These are phyloP conservation scores for Penicillium macrosclerotiorum DNA, from an alignment of 495 filamentous ascomycete species.

Conservation along the genomic window DNA sequence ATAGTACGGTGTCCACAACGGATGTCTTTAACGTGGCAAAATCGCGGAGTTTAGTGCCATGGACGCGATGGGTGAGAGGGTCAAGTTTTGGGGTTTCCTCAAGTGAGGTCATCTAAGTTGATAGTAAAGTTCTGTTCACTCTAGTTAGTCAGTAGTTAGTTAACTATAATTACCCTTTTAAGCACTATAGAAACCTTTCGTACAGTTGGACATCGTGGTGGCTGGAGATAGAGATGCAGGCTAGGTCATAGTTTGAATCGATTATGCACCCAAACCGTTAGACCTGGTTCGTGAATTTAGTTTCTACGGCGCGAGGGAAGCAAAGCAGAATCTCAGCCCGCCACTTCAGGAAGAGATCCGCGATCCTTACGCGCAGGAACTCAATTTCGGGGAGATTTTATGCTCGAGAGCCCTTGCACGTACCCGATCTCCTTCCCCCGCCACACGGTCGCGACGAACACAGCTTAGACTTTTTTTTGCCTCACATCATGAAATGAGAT, in stretches of 20 bases:
- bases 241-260: background rate
- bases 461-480: background rate
- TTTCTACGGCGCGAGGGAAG: background rate
- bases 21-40: slow-evolving; percentile 24
- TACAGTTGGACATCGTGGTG: slow-evolving; percentile 18
- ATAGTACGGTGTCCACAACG: slow-evolving; percentile 13
- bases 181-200: background rate
- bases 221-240: slow-evolving; percentile 4
- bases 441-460: too few species aligned
- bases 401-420: slow-evolving; percentile 4
- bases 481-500: background rate
- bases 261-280: slow-evolving; percentile 13
- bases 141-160: too few species aligned
- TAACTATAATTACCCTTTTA: too few species aligned
- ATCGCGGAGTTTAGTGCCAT: slow-evolving; percentile 14
- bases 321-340: background rate
- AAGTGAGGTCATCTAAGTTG: background rate
- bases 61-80: background rate
- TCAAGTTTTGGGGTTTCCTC: background rate
- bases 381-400: background rate
- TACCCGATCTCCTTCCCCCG: too few species aligned
- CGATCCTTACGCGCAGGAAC: slow-evolving; percentile 8
- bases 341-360: background rate
- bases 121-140: background rate
- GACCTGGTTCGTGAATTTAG: background rate